Base-by-base conservation (phyloP, 108 stramenopile genomes). In the Skeletonema potamos region DNA sequence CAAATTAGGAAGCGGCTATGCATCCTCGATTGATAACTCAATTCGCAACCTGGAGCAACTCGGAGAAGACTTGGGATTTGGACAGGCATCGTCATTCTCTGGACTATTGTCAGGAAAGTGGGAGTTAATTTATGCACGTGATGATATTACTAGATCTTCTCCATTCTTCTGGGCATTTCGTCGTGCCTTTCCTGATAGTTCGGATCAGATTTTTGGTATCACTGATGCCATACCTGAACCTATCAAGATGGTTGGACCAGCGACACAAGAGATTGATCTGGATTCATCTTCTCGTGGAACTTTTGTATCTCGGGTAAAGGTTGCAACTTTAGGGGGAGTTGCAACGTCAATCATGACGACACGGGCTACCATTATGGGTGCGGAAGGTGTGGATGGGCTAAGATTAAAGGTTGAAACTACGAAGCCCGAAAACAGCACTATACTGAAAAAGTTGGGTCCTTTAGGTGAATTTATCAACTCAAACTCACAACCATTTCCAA, bases 261-360 rank as follows among this genome's bases (percentile, higher is more conserved):
- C 92, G 0, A 82, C 73, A 54, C 92, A 94, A 73, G 78, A 66
- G 9, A 90, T 94, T 58, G 79, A 89, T 9, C 64, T 90, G 51
- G 80, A 77, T 65, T 63, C 74, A 6, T 58, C 61, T 17, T 62
- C 68, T 54, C 74, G 73, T 27, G 90, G 90, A 27, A 86, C 81
- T 2, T 78, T 94, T 20, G 86, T 91, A 0, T 90, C 89, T 0
- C 75, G 85, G 10, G 92, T 94, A 30, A 91, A 90, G 65, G 89
- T 94, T n/a, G 89, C 90, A 0, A 94, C 92, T 0, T 56, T 94
- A 64, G 84, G 85, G 48, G 90, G 92, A 43, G n/a, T 90, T 27
- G 92, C 92, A 10, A 90, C 92, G 8, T 91, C 90, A 29, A 90
- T 91, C n/a, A 94, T 94, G 92, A 94, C 92, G 9, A 94, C 92